Conservation (phyloP, 306 rosid species). For the Glycyrrhiza uralensis region DNA sequence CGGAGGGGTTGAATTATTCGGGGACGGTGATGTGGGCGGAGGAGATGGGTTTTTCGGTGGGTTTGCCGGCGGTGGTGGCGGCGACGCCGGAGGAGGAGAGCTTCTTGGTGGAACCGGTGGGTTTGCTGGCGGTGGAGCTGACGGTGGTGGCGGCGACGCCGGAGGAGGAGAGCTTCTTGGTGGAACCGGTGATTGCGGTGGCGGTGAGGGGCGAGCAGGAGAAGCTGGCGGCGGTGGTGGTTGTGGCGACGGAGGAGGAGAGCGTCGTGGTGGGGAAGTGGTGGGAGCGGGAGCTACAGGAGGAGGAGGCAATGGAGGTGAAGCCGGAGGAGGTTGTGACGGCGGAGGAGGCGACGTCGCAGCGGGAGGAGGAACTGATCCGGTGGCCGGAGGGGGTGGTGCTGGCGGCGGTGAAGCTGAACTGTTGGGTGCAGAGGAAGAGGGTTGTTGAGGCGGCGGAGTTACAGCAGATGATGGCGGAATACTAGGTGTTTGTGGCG, state of each 20-base stretch:
- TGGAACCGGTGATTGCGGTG: conserved; percentile 30
- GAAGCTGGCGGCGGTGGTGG: conserved; percentile 1
- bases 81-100: conserved; percentile 29
- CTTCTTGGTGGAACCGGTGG: conserved; percentile 23
- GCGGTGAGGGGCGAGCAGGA: conserved; percentile 3
- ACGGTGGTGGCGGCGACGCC: conserved; percentile 31
- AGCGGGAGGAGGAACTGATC: conserved; percentile 29
- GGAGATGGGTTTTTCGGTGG: conserved; percentile 35
- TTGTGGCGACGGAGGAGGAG: conserved; percentile 19
- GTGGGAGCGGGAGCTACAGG: conserved; percentile 14
- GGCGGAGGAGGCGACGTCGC: conserved; percentile 27
- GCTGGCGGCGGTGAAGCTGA: conserved; percentile 32
- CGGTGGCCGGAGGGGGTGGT: conserved; percentile 15
- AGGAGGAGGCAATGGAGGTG: conserved; percentile 36
- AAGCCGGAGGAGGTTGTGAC: conserved; percentile 21
- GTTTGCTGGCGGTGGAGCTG: conserved; percentile 36
- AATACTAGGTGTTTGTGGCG: conserved; percentile 26
- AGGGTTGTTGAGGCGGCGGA: conserved; percentile 29
- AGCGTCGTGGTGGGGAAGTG: neutral
- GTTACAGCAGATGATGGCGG: neutral
- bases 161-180: conserved; percentile 35
- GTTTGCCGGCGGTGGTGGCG: conserved; percentile 39
- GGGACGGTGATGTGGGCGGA: conserved; percentile 25
- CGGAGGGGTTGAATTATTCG: conserved; percentile 40
- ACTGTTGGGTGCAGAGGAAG: conserved; percentile 3